Evolutionary conservation across 805 yeast genomes (phyloP).

Genomic region (Starmerella bombicola): DNA sequence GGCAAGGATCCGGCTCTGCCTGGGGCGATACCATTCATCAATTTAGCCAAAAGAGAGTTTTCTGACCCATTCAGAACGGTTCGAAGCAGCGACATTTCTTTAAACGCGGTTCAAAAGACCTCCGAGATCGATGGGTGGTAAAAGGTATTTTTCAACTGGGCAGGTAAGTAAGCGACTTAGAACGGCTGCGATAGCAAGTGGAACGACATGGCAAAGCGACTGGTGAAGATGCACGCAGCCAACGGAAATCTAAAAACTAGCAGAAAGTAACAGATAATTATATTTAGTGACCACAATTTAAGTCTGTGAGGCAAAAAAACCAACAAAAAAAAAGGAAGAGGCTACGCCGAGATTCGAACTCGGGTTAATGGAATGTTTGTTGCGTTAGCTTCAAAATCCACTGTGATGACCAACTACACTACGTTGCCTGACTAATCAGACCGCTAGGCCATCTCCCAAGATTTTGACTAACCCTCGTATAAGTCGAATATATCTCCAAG

Average conservation of each 20-base stretch:
- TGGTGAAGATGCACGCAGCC: background rate
- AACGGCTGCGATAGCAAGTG: too few relatives aligned
- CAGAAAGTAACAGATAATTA: background rate
- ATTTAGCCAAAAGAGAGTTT: background rate
- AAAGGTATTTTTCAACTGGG: background rate
- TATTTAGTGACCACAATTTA: background rate
- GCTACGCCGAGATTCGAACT: conserved; percentile 24
- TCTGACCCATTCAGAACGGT: conserved; percentile 10
- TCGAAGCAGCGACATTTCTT: conserved; percentile 9
- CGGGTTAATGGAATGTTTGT: conserved; percentile 17
- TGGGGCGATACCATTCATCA: conserved; percentile 1
- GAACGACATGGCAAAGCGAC: background rate
- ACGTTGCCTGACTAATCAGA: conserved; percentile 14
- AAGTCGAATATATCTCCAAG: background rate
- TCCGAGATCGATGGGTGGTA: too few relatives aligned
- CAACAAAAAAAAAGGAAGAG: conserved; percentile 9
- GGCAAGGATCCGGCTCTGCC: too few relatives aligned
- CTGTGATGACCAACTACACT: conserved; percentile 18
- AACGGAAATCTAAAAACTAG: background rate
- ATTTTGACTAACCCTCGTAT: background rate
- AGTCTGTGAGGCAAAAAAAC: background rate
- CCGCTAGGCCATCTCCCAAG: conserved; percentile 7
- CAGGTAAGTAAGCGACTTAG: background rate
- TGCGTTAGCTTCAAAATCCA: conserved; percentile 10
- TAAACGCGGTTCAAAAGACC: too few relatives aligned